Evolutionary conservation across 495 filamentous ascomycete genomes (phyloP), one percentile per base, ranked within the genome.

Genomic region (Neurospora sp.): DNA sequence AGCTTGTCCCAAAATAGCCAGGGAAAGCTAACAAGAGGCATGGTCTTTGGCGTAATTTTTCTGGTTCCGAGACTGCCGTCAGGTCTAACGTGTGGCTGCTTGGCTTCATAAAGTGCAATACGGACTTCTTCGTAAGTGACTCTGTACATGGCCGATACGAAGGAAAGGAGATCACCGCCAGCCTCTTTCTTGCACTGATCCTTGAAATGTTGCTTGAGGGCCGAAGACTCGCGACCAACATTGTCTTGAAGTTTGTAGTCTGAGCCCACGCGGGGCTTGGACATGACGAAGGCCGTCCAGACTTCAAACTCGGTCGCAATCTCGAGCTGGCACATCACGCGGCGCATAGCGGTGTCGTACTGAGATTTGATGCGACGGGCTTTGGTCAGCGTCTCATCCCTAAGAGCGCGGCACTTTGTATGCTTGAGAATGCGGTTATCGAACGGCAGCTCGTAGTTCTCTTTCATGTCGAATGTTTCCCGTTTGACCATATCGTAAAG

Each of bases 241-340:
- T 91, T 90, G 78, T 98, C 94, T 45, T 94, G 90, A 71, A 96
- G 87, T 73, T 94, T 97, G 82, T 96, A 98, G 72, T 94, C 92
- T 12, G 87, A 86, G 37, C 84, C 86, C 22, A 88, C 85, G 5
- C 85, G 83, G 9, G 90, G 89, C 75, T 92, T 92, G 9, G 85
- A 84, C 45, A 98, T 83, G 3, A 94, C 89, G 77, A 97, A 98
- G 2, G 90, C 89, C 0, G 94, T 91, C 89, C 89, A 97, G 3
- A 95, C 86, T 80, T 99, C 96, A 70, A 97, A 98, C 77, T 99
- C 96, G 14, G 92, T 97, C 16, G 82, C 82, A 69, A 98, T 93
- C 40, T 91, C 93, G 74, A 94, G 89, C 76, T 97, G 93, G 1
- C 91, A 90, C 91, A 97, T 93, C 41, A 97, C 86, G 18, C 93